Evolutionary conservation across 768 basidiomycete species (phyloP), one percentile per base, ranked within the genome.

Genomic region (Neoboletus subvelutipes): DNA sequence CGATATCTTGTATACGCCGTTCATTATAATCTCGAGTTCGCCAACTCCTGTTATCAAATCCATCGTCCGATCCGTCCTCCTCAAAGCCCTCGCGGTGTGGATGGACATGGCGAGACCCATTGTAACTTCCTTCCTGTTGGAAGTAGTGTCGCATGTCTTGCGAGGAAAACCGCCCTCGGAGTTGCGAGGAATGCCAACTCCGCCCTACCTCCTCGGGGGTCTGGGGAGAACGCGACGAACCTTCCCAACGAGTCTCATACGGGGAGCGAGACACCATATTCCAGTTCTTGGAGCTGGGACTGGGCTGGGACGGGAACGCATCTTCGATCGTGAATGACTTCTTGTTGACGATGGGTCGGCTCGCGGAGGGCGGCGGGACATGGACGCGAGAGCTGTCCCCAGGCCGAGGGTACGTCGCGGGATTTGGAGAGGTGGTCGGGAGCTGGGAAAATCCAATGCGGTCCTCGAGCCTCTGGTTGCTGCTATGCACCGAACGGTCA

Each of bases 1-100:
- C 73, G 46, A 71, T 69, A 11, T 71, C 70, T 37, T 71, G 74
- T 56, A 67, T 67, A 5, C 61, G 65, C 34, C 69, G 66, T 29
- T 71, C 71, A 28, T 68, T 68, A 57, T 68, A 76, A 60, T 62
- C 70, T 36, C 60, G 64, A 26, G 66, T 66, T 5, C 64, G 70
- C 63, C 71, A 72, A 24, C 53, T 58, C 50, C 46, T 46, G n/a
- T 63, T 69, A 45, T 75, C 76, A 28, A 73, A 64, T 11, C 61
- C 67, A 15, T 73, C 72, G 4, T 72, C 71, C 22, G 60, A 65
- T 31, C 64, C 69, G 11, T 66, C 70, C 47, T 71, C 71, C 33
- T 63, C 71, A 43, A 63, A 59, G 46, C 67, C 71, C 58, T 72
- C 72, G 39, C 33, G 67, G 46, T 69, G 72, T 3, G 64, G 54